Evolutionary conservation across 306 rosid species (phyloP), one percentile per base, ranked within the genome.

Genomic region (Lagenaria siceraria): DNA sequence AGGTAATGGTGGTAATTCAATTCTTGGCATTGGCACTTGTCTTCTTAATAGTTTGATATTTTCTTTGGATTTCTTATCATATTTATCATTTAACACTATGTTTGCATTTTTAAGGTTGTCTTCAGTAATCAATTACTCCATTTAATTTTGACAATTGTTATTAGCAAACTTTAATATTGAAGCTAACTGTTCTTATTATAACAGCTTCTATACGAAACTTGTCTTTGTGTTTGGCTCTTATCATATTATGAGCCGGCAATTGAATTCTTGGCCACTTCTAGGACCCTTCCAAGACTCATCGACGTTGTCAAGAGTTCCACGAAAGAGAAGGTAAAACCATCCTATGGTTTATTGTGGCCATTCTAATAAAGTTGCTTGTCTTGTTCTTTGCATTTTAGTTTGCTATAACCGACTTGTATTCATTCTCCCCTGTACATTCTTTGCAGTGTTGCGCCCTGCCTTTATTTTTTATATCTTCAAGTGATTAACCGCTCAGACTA

Each of bases 181-280:
- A 15, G 53, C 77, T 63, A 35, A 62, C 36, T 31, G 72, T 62
- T 61, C 18, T 83, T 51, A 82, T 74, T 91, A 81, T 83, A 17
- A 68, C 93, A 96, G 99, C 91, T 96, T 76, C 97, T 96, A 63
- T 96, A 96, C 76, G 98, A 96, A 83, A 92, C 99, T 1, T 92
- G 98, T 82, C 91, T 96, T 43, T 96, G 99, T 76, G 72, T 96
- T 66, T 96, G 99, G 99, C 97, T 92, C 79, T 85, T 96, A 58
- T 96, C 99, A 82, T 96, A 87, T 82, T 90, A 87, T 81, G 99
- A 96, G 79, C 98, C 99, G 18, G 99, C 98, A 11, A 88, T 96
- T 78, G 99, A 92, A 77, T 92, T 80, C 83, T 71, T 96, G 90
- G 97, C 99, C 83, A 90, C 94, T 78, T 90, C 99, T 72, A 89